A percentile compares a stretch with the other conserved stretches of the same genome.
phyloP scores from a whole-genome alignment of 2,329 filamentous ascomycete genomes.

The Uncinocarpus reesii region DNA sequence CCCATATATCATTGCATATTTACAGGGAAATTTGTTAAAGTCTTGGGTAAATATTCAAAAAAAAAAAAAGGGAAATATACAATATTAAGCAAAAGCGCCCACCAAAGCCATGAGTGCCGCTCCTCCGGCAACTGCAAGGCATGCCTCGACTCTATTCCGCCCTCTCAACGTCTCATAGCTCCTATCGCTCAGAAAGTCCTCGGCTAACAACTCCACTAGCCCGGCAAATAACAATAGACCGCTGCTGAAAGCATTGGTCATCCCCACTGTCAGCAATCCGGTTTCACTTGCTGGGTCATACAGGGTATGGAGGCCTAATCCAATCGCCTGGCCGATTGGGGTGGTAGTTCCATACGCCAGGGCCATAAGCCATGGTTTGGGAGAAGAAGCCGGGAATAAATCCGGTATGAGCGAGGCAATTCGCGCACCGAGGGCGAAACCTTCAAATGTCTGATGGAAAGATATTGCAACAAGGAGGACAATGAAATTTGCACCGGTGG shows the following conservation, averaged over 20 bases:
- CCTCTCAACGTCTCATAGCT: conserved; percentile 53
- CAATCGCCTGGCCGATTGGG: conserved; percentile 73
- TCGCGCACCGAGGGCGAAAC: conserved; percentile 71
- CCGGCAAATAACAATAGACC: conserved; percentile 73
- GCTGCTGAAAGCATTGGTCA: conserved; percentile 78
- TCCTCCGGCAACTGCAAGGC: conserved; percentile 50
- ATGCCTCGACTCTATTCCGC: conserved; percentile 50
- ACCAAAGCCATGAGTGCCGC: conserved; percentile 56
- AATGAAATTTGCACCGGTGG: conserved; percentile 66
- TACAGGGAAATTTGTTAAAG: neutral
- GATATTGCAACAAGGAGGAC: conserved; percentile 71
- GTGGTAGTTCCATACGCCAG: conserved; percentile 60
- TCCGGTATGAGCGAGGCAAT: conserved; percentile 63
- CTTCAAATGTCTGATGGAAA: conserved; percentile 84
- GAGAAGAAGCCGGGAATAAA: conserved; percentile 57
- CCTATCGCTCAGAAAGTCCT: conserved; percentile 64
- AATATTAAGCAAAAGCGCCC: conserved; percentile 50
- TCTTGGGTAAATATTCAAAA: neutral
- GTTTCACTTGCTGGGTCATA: conserved; percentile 70
- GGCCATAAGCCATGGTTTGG: conserved; percentile 63
- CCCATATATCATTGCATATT: neutral
- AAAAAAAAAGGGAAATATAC: neutral
- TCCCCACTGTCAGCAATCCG: conserved; percentile 69
- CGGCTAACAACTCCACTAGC: conserved; percentile 70
- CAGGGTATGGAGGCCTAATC: conserved; percentile 63